Base-by-base conservation (phyloP, 2,329 filamentous ascomycete genomes). In the Waltergamsia citrina region DNA sequence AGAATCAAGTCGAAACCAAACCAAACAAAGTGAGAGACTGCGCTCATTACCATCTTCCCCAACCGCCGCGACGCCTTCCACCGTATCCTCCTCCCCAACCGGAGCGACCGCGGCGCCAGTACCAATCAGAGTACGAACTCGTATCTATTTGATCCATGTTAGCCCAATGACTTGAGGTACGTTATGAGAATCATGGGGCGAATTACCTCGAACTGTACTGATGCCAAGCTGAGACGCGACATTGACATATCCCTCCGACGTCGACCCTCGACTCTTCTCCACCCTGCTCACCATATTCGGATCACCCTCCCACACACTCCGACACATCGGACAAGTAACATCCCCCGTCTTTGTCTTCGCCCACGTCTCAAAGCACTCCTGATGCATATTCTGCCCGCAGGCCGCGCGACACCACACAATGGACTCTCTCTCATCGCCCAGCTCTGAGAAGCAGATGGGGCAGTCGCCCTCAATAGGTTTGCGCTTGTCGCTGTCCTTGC, bases 301-400 rank as follows among this genome's bases (percentile, higher is more conserved):
- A 15, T 67, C 65, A 1, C 57, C 62, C 42, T 67, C 56, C 77
- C 77, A 81, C 2, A 50, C 46, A 10, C 67, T 70, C 10, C 75
- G 68, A 39, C 76, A 81, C 45, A 74, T 71, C 1, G 76, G 76
- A 43, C 76, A 81, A 1, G 72, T 77, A 12, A 72, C 64, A 5
- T 36, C 44, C 5, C 48, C 48, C 4, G 29, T 31, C 45, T 70
- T 71, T 22, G 62, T 67, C 7, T 50, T 48, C 0, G 65, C 65
- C 71, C 71, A 75, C 47, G 62, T 71, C 43, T 65, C 56, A 48
- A 75, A 71, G 41, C 71, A 76, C 27, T 59, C 45, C 21, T 56
- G 53, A 43, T 75, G 71, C 3, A 74, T 63, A 41, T 76, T 75
- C 43, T 74, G 66, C 0, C 67, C 68, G 43, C 69, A 73, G 3